Percentiles rank a stretch among this genome's conserved stretches.
These are phyloP conservation scores for Aspergillus neoniger DNA, from an alignment of 2,329 filamentous ascomycete species.

Conservation along the genomic window DNA sequence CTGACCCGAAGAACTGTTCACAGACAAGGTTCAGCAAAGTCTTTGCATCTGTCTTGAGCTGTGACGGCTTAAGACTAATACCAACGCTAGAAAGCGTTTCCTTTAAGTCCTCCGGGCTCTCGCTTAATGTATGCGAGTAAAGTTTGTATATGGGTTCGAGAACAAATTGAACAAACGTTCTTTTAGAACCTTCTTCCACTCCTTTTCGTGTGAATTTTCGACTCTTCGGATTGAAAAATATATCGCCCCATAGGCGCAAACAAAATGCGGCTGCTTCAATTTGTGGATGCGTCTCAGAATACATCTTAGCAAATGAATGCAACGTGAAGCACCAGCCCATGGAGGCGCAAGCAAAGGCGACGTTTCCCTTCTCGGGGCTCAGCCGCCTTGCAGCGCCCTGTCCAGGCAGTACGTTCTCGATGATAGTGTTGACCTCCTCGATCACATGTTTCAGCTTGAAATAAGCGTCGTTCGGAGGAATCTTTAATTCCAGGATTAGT, in stretches of 20 bases:
- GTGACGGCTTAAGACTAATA: constrained; percentile 85
- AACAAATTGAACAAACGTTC: constrained; percentile 92
- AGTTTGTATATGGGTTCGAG: constrained; percentile 98
- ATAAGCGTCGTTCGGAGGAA: constrained; percentile 93
- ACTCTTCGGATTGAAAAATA: constrained; percentile 91
- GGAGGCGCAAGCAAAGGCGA: constrained; percentile 89
- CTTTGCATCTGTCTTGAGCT: constrained; percentile 87
- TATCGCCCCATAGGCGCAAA: constrained; percentile 86
- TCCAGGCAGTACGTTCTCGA: constrained; percentile 82
- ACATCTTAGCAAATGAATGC: constrained; percentile 93
- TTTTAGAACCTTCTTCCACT: constrained; percentile 74
- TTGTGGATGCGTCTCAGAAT: constrained; percentile 81
- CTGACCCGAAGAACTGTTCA: constrained; percentile 91
- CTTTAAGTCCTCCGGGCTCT: constrained; percentile 81
- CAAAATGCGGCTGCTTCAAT: constrained; percentile 83
- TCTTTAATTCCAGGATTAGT: constrained; percentile 87
- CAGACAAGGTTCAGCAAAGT: constrained; percentile 86
- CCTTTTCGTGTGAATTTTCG: constrained; percentile 89
- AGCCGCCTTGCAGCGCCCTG: constrained; percentile 76
- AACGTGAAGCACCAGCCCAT: constrained; percentile 98
- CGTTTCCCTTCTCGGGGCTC: constrained; percentile 95
- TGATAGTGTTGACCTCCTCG: constrained; percentile 95
- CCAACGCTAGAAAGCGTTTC: constrained; percentile 75
- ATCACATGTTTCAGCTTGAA: constrained; percentile 99
- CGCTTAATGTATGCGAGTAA: constrained; percentile 90